A percentile compares a stretch with the other conserved stretches of the same genome.
These are phyloP conservation scores for Lactarius sanguifluus DNA, from an alignment of 768 basidiomycete genomes.

Conservation along the genomic window DNA sequence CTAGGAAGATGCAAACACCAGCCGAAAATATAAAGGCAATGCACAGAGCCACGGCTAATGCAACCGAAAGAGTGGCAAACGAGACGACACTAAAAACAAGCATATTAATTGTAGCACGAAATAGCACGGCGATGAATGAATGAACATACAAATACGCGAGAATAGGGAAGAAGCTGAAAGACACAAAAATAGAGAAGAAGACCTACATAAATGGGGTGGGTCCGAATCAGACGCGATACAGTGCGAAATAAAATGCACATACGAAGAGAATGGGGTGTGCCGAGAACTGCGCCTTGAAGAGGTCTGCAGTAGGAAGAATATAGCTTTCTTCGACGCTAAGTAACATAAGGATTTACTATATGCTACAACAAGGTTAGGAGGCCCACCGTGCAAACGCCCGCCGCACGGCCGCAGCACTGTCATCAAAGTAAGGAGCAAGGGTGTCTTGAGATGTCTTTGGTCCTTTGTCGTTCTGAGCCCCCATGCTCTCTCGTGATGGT, in stretches of 20 bases:
- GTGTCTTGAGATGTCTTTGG: conserved; percentile 11
- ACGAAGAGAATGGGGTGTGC: conserved; percentile 25
- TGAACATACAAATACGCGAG: conserved; percentile 26
- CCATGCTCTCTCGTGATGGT: conserved; percentile 8
- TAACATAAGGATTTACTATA: background rate
- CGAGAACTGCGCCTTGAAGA: conserved; percentile 1
- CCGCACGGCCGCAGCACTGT: conserved; percentile 21
- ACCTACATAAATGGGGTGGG: background rate
- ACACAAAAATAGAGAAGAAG: conserved; percentile 19
- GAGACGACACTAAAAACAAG: conserved; percentile 4
- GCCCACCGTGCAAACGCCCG: conserved; percentile 16
- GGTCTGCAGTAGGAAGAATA: conserved; percentile 14
- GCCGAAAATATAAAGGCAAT: conserved; percentile 24
- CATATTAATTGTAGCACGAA: background rate
- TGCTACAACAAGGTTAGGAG: too few relatives aligned
- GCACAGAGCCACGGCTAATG: conserved; percentile 19
- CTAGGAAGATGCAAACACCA: conserved; percentile 19
- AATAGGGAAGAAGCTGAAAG: conserved; percentile 26
- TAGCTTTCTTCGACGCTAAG: conserved; percentile 26
- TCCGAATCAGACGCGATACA: background rate
- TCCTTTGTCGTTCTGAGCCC: conserved; percentile 1
- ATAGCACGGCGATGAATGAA: background rate
- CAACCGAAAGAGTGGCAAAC: conserved; percentile 17
- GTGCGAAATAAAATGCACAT: background rate
- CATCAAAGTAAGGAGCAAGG: conserved; percentile 24